phyloP scores from a whole-genome alignment of 345 rosid genomes.

The Cardiospermum halicacabum region DNA sequence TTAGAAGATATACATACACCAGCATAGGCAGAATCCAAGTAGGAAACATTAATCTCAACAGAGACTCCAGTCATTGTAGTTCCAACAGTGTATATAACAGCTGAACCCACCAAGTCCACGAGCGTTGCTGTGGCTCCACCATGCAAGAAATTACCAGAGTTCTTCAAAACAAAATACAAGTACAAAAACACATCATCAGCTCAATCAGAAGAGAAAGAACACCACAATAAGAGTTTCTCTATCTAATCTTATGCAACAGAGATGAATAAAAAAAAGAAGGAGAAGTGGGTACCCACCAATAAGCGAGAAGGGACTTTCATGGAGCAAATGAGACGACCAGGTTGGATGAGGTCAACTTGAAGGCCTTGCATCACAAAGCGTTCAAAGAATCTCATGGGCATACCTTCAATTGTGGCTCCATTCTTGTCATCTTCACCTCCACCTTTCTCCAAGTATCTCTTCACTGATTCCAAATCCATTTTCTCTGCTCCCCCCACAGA shows the following conservation, averaged over 20 bases:
- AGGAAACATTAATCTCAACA: conserved; percentile 80
- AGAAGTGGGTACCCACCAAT: conserved; percentile 36
- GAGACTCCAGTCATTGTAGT: conserved; percentile 54
- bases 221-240: too few relatives aligned
- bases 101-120: conserved; percentile 85
- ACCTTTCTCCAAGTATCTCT: conserved; percentile 57
- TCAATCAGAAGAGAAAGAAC: neutral
- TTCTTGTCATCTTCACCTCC: conserved; percentile 23
- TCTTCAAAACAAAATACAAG: conserved; percentile 34
- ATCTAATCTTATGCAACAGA: neutral
- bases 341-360: conserved; percentile 52
- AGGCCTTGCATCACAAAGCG: conserved; percentile 59
- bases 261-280: neutral
- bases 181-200: neutral
- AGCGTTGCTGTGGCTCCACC: conserved; percentile 93
- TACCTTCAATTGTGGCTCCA: conserved; percentile 28
- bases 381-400: conserved; percentile 56
- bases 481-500: neutral
- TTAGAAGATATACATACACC: conserved; percentile 33
- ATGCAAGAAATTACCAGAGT: conserved; percentile 82
- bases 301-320: conserved; percentile 71
- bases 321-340: conserved; percentile 78
- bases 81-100: conserved; percentile 60
- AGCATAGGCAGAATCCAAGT: conserved; percentile 78
- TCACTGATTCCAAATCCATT: conserved; percentile 59